phyloP scores from a whole-genome alignment of 169 alveolate species.

The Babesia caballi region DNA sequence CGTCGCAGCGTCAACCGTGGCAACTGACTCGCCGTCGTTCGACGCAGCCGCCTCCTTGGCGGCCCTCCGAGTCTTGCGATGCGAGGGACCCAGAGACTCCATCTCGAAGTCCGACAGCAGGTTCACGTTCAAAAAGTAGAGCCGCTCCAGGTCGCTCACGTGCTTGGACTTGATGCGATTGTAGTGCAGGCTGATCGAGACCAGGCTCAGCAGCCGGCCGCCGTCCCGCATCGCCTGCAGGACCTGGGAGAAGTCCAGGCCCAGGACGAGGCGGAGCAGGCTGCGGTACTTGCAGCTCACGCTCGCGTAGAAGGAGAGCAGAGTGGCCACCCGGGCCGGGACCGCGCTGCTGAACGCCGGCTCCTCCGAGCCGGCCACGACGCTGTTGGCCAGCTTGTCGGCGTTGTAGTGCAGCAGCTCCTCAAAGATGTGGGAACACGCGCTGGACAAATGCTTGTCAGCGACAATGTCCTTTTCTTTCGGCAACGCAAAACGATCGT shows the following conservation, averaged over 20 bases:
- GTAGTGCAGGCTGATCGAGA: slow-evolving; percentile 31
- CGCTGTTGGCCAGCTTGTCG: background rate
- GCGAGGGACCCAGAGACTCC: background rate
- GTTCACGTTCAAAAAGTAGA: slow-evolving; percentile 32
- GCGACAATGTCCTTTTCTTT: background rate
- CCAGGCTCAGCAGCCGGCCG: slow-evolving; percentile 12
- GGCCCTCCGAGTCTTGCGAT: slow-evolving; percentile 22
- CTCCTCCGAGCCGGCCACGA: background rate
- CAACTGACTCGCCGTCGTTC: background rate
- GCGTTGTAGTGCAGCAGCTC: slow-evolving; percentile 9
- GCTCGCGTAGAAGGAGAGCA: slow-evolving; percentile 28
- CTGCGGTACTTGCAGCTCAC: slow-evolving; percentile 11
- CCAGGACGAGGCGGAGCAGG: slow-evolving; percentile 3
- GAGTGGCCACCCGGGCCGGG: background rate
- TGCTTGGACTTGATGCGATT: slow-evolving; percentile 16
- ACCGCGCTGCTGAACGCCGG: background rate
- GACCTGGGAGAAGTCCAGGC: background rate
- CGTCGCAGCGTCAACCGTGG: background rate
- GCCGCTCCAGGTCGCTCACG: slow-evolving; percentile 14
- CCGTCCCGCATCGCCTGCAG: background rate
- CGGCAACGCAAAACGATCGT: slow-evolving; percentile 8
- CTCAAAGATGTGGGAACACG: background rate
- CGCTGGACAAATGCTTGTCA: background rate
- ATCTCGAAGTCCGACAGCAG: slow-evolving; percentile 12
- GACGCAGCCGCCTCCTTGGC: background rate